Evolutionary conservation across 257 asterid species (phyloP).

Genomic region (Gentiana macrophylla): DNA sequence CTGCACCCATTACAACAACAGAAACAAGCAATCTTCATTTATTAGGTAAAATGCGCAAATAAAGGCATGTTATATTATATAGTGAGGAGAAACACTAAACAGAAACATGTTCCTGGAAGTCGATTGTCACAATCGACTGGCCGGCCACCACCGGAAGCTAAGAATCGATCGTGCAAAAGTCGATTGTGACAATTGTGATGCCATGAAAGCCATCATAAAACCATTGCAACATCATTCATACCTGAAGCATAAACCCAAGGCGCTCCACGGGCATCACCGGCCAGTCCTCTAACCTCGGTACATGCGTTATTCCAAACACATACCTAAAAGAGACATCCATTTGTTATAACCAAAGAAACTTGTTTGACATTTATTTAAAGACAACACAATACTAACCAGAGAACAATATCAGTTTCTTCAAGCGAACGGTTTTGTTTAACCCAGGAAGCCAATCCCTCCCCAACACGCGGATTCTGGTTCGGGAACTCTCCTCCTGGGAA

Average conservation of each 20-base stretch:
- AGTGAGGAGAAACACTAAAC: too few species aligned
- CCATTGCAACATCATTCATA: slow-evolving; percentile 7
- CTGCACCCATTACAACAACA: slow-evolving; percentile 29
- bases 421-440: slow-evolving; percentile 75
- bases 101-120: too few species aligned
- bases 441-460: slow-evolving; percentile 95
- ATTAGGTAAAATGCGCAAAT: too few species aligned
- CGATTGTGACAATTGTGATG: too few species aligned
- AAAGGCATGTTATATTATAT: too few species aligned
- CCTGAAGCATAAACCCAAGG: slow-evolving; percentile 93
- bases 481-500: slow-evolving; percentile 99
- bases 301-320: slow-evolving; percentile 91
- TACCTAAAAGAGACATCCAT: slow-evolving; percentile 40
- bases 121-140: too few species aligned
- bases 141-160: too few species aligned
- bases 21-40: too few species aligned
- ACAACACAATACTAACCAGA: slow-evolving; percentile 44
- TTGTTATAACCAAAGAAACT: too few species aligned
- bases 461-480: slow-evolving; percentile 93
- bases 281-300: slow-evolving; percentile 96
- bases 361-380: too few species aligned
- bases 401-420: slow-evolving; percentile 83
- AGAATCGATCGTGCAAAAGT: too few species aligned
- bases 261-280: slow-evolving; percentile 97
- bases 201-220: too few species aligned